Base-by-base conservation (phyloP, 306 rosid genomes). In the Cicer chorassanicum region DNA sequence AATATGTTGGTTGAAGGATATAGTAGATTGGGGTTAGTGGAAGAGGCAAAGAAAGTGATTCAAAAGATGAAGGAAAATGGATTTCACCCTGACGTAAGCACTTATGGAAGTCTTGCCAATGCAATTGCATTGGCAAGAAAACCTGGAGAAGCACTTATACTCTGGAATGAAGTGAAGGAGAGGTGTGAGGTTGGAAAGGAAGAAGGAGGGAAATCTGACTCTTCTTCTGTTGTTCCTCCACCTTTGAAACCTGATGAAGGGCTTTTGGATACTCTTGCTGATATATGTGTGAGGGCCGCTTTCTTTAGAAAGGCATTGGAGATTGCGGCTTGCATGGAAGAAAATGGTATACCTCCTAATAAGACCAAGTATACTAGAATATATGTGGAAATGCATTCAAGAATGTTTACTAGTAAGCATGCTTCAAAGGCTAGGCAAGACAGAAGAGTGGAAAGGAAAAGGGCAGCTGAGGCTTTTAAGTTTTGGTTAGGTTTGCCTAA, bases 321-420 rank as follows among this genome's bases (percentile, higher is more conserved):
- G 57, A 91, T 94, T 16, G 98, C 90, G 89, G 98, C 97, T 45
- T 94, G 98, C 81, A 94, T 94, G 98, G 98, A 94, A 83, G 96
- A 94, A 84, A 75, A 94, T 82, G 95, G 95, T 13, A 94, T 94
- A 60, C 44, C 98, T 46, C 98, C 98, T 0, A 89, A 94, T 65
- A 94, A 94, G 91, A 94, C 95, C 56, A 94, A 94, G 87, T 91
- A 65, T 82, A 89, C 90, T 73, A 84, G 91, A 84, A 90, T 94
- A 70, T 94, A 94, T n/a, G 98, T 94, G 84, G 98, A 91, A 82
- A 91, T 94, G 98, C 98, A 91, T 78, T 94, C 98, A 4, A 94
- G 92, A 74, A 91, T 94, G 97, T 94, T 94, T 73, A 90, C 98
- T 4, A 94, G 98, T 65, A 94, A 91, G 84, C 98, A 94, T 84